Conservation (phyloP, 2,329 filamentous ascomycete species). For the Leptoxyphium fumago region DNA sequence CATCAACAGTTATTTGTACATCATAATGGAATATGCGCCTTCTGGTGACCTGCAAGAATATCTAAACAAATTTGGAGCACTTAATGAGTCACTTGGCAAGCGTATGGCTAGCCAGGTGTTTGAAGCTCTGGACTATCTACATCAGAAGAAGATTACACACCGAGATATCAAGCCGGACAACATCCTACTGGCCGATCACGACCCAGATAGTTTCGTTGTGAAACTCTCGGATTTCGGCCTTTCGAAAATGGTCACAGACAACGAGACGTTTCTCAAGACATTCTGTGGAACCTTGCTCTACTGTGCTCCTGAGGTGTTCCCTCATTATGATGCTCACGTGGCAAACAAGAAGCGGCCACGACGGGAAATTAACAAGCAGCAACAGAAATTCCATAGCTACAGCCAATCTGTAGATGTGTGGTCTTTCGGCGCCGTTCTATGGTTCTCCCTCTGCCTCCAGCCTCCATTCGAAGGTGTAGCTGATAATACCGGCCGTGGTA, state of each 20-base stretch:
- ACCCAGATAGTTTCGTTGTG: conserved; percentile 52
- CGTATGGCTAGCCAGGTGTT: conserved; percentile 63
- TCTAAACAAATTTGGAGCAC: conserved; percentile 44
- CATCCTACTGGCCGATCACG: conserved; percentile 62
- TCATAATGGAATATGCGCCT: conserved; percentile 90
- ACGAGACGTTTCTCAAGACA: conserved; percentile 84
- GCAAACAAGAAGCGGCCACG: conserved; percentile 38
- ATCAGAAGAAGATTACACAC: conserved; percentile 80
- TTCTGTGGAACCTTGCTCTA: conserved; percentile 95
- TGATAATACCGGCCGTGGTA: conserved; percentile 61
- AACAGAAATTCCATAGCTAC: conserved; percentile 49
- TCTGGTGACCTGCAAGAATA: conserved; percentile 70
- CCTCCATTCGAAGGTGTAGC: conserved; percentile 70
- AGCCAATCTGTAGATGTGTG: conserved; percentile 89
- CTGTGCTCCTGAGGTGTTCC: conserved; percentile 93
- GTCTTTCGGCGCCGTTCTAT: conserved; percentile 88
- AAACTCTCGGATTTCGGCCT: conserved; percentile 95
- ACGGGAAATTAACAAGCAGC: conserved; percentile 29
- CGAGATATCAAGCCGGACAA: conserved; percentile 99
- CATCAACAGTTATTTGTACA: conserved; percentile 66
- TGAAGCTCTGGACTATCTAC: conserved; percentile 71
- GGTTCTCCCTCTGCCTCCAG: conserved; percentile 63
- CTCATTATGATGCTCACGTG: conserved; percentile 55
- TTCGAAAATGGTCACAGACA: conserved; percentile 75
- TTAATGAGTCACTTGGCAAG: conserved; percentile 56